Evolutionary conservation across 176 grass and related monocot species (phyloP), one percentile per base, ranked within the genome.

Genomic region (Luzula sylvatica): DNA sequence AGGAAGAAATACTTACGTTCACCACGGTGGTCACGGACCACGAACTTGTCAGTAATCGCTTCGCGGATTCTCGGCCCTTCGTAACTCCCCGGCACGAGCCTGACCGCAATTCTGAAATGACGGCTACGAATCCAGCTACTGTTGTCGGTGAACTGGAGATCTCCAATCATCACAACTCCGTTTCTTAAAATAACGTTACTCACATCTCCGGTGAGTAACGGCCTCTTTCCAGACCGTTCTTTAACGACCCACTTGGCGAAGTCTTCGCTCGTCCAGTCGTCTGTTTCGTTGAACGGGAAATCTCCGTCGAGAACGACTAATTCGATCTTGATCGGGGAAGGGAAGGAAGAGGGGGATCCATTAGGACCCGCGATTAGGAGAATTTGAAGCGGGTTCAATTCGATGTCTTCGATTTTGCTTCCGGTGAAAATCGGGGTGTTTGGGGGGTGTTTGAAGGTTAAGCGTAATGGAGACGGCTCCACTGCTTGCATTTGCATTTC

Each of bases 91-190:
- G 68, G 67, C 47, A 65, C 27, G 20, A 61, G 67, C 32, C 86
- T 75, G 0, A 40, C 93, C 3, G 78, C 93, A 26, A 98, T 80
- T 42, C 81, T 77, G 58, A 98, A 98, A 69, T 58, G 75, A 27
- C 93, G 58, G 65, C 93, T 80, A 1, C 82, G 61, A 0, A 82
- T 69, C 93, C 93, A 98, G 1, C 86, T 90, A 2, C 85, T 86
- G 43, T 98, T 98, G 23, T 98, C 93, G 0, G 93, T 98, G 68
- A 98, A 83, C 29, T 72, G 72, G n/a, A 98, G 93, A 1, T 98
- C 86, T 11, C 26, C 26, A 0, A 92, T 74, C 8, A 11, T 5
- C 20, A 43, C 81, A 15, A 26, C 44, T 0, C 78, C 86, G 16
- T 92, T 81, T 0, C 65, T 50, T 60, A 92, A 57, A 47, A 68